Base-by-base conservation (phyloP, 2,329 filamentous ascomycete species). In the Fusarium proliferatum region DNA sequence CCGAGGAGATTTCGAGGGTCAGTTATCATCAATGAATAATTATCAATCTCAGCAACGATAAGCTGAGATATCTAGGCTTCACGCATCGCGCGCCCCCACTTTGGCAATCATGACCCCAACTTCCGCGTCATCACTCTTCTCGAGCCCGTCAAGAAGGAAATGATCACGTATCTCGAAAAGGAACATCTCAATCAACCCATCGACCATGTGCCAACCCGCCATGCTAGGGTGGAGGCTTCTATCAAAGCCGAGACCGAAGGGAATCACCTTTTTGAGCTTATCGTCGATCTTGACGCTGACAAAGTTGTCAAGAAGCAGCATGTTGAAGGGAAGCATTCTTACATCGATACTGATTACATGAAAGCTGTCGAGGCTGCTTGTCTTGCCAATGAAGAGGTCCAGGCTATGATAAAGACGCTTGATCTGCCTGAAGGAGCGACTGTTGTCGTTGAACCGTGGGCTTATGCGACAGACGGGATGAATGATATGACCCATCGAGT, bases 381-480 rank as follows among this genome's bases (percentile, higher is more conserved):
- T 64, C 75, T 86, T 23, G 81, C 79, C 1, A 81, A 88, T 48
- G 39, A 71, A 0, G 61, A 77, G 21, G 83, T 90, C 0, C 83
- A 87, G 71, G 79, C 78, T 1, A 84, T 85, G 57, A 84, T 88
- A 26, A 56, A 77, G 4, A 76, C 75, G 3, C 78, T 88, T 7
- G 73, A 85, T 2, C 77, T 90, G 0, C 87, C 88, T 0, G 70
- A 79, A 9, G 84, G 81, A 3, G 82, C 85, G 0, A 81, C 79
- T 0, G 85, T 88, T 3, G 81, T 85, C 7, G 83, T 88, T 42
- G 88, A 90, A 72, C 83, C 88, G 0, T 90, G 88, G 88, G 84
- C 87, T 4, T 90, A 89, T 77, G 87, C 83, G 0, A 85, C 86
- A 0, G 86, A 89, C 75, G 87, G 87, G 0, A 84, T 86, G 80